Percentiles rank a stretch among this genome's conserved stretches.
phyloP scores from a whole-genome alignment of 2,329 filamentous ascomycete species.

The Pezicula carpinea region DNA sequence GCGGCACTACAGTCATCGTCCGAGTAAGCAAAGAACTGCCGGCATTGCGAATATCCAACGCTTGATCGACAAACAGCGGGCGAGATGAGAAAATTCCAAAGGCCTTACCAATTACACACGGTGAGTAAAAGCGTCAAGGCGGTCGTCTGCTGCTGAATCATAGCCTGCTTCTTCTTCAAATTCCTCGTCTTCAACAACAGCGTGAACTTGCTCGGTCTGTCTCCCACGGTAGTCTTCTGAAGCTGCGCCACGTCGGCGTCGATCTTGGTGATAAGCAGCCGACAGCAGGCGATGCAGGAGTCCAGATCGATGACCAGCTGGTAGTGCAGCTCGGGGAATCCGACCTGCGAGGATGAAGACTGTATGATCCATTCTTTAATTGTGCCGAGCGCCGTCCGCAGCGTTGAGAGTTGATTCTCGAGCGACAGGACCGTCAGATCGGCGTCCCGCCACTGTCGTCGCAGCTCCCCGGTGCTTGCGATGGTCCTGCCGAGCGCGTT shows the following conservation, averaged over 20 bases:
- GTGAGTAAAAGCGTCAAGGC: slow-evolving; percentile 5
- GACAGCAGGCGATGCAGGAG: slow-evolving; percentile 4
- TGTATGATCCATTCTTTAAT: slow-evolving; percentile 8
- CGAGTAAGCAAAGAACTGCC: not conserved
- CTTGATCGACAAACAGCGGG: not conserved
- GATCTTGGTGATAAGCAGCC: slow-evolving; percentile 3
- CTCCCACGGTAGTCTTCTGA: not conserved
- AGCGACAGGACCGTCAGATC: slow-evolving; percentile 4
- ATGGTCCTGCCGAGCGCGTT: slow-evolving; percentile 3
- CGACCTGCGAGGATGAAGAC: slow-evolving; percentile 1
- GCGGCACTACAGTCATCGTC: not conserved
- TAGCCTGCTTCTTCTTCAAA: slow-evolving; percentile 4
- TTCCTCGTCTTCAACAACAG: slow-evolving; percentile 3
- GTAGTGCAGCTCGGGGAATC: slow-evolving; percentile 7
- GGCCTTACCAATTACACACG: slow-evolving; percentile 4
- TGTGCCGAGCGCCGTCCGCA: slow-evolving; percentile 4
- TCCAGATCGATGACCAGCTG: slow-evolving; percentile 9
- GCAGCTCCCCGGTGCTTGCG: not conserved
- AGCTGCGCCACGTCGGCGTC: not conserved
- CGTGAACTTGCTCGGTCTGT: slow-evolving; percentile 5
- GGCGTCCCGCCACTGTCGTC: slow-evolving; percentile 3
- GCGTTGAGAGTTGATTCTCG: slow-evolving; percentile 2
- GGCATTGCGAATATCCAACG: not conserved
- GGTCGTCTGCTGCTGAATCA: slow-evolving; percentile 5
- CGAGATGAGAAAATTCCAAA: not conserved